Evolutionary conservation across 2,329 filamentous ascomycete genomes (phyloP).

Genomic region (Aspergillus sp.): DNA sequence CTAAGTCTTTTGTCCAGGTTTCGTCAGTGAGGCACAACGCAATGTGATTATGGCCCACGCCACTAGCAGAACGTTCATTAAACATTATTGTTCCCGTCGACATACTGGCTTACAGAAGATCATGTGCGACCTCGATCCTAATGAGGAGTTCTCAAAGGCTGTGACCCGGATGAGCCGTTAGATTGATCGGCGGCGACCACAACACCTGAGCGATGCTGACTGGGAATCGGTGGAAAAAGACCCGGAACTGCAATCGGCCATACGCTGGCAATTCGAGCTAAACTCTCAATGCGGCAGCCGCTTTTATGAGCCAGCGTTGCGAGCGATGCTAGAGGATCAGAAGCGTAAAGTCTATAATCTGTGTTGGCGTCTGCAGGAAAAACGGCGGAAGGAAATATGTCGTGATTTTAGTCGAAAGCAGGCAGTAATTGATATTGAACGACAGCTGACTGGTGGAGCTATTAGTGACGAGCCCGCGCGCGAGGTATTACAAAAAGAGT

Average conservation of each 20-base stretch:
- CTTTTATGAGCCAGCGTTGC: constrained; percentile 7
- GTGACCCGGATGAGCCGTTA: constrained; percentile 19
- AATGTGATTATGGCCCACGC: constrained; percentile 25
- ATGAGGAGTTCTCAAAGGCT: constrained; percentile 15
- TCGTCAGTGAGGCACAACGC: too few relatives aligned
- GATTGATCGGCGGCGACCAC: constrained; percentile 17
- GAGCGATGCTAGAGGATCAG: constrained; percentile 8
- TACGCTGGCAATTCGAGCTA: constrained; percentile 10
- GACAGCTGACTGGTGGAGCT: constrained; percentile 10
- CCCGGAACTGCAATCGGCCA: constrained; percentile 15
- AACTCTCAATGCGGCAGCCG: constrained; percentile 4
- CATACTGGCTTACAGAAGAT: constrained; percentile 20
- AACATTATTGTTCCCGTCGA: constrained; percentile 19
- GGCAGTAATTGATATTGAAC: constrained; percentile 19
- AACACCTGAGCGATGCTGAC: constrained; percentile 18
- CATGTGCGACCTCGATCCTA: constrained; percentile 20
- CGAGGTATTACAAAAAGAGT: constrained; percentile 13
- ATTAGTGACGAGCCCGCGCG: constrained; percentile 7
- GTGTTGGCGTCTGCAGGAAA: constrained; percentile 10
- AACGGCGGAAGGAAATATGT: constrained; percentile 7
- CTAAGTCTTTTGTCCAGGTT: too few relatives aligned
- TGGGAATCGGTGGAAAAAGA: constrained; percentile 15
- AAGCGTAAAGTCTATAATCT: constrained; percentile 15
- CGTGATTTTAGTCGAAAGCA: constrained; percentile 17
- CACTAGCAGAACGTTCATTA: constrained; percentile 22